phyloP scores from a whole-genome alignment of 2,329 filamentous ascomycete genomes.

The Leptographium flavum region DNA sequence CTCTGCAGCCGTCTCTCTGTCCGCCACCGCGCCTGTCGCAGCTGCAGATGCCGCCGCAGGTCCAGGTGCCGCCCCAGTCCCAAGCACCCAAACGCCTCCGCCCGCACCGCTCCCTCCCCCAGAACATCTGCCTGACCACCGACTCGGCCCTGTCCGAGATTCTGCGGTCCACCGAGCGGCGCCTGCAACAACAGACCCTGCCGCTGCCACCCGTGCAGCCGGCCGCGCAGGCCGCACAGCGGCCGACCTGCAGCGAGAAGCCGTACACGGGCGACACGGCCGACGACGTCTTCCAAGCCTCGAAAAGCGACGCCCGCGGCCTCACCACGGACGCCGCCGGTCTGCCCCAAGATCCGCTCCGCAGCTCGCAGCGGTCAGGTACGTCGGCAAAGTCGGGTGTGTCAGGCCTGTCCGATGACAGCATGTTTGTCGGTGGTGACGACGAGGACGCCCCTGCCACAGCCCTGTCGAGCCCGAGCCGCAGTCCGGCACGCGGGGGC shows the following conservation, averaged over 20 bases:
- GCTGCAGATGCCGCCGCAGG: neutral
- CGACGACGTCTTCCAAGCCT: neutral
- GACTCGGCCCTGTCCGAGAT: conserved; percentile 38
- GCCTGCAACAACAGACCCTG: conserved; percentile 18
- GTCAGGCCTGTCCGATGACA: conserved; percentile 5
- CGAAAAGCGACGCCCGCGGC: too few relatives aligned
- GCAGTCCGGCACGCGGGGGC: neutral
- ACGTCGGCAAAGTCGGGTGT: neutral
- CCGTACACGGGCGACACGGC: neutral
- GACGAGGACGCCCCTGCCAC: conserved; percentile 5
- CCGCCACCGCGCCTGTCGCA: neutral
- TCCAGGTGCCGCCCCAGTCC: neutral
- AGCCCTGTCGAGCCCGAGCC: conserved; percentile 8
- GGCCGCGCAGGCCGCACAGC: too few relatives aligned
- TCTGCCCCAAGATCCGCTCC: neutral
- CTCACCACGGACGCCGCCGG: too few relatives aligned
- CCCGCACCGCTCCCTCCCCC: conserved; percentile 1
- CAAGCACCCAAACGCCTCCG: neutral
- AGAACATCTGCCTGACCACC: conserved; percentile 13
- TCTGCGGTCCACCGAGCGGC: conserved; percentile 35
- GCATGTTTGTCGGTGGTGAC: conserved; percentile 4
- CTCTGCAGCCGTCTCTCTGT: neutral
- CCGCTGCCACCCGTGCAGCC: too few relatives aligned
- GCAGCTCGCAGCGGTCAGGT: conserved; percentile 4
- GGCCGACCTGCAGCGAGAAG: neutral